Conservation (phyloP, 495 filamentous ascomycete species). For the Penicillium parvum region DNA sequence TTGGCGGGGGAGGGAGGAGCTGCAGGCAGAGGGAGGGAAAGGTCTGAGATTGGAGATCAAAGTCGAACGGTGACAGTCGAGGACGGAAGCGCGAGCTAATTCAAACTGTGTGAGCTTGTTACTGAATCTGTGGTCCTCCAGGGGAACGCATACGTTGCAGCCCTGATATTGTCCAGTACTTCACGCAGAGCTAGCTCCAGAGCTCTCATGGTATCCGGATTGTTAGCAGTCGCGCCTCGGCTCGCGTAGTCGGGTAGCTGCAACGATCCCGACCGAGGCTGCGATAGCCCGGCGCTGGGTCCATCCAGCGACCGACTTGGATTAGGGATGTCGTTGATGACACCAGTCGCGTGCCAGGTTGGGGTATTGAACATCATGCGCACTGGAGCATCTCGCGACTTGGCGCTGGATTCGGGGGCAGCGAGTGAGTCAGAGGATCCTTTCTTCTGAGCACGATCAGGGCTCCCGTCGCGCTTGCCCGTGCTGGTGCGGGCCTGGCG, state of each 20-base stretch:
- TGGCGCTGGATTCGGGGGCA: slow-evolving; percentile 22
- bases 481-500: slow-evolving; percentile 65
- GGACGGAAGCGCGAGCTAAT: slow-evolving; percentile 31
- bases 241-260: slow-evolving; percentile 55
- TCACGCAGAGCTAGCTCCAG: slow-evolving; percentile 82
- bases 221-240: slow-evolving; percentile 55
- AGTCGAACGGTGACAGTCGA: slow-evolving; percentile 65
- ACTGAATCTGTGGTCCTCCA: no score
- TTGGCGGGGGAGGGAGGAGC: slow-evolving; percentile 72
- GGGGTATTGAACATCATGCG: slow-evolving; percentile 55
- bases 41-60: slow-evolving; percentile 73
- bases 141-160: slow-evolving; percentile 62
- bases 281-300: slow-evolving; percentile 37
- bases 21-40: slow-evolving; percentile 79
- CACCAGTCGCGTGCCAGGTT: slow-evolving; percentile 75
- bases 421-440: slow-evolving; percentile 23
- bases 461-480: slow-evolving; percentile 48
- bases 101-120: slow-evolving; percentile 1
- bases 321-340: slow-evolving; percentile 70
- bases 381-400: slow-evolving; percentile 38
- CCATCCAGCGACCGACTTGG: slow-evolving; percentile 34
- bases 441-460: slow-evolving; percentile 33
- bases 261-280: slow-evolving; percentile 40
- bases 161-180: slow-evolving; percentile 69
- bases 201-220: slow-evolving; percentile 67